Evolutionary conservation across 176 grass and related monocot genomes (phyloP), one percentile per base, ranked within the genome.

Genomic region (Eragrostis curvula): DNA sequence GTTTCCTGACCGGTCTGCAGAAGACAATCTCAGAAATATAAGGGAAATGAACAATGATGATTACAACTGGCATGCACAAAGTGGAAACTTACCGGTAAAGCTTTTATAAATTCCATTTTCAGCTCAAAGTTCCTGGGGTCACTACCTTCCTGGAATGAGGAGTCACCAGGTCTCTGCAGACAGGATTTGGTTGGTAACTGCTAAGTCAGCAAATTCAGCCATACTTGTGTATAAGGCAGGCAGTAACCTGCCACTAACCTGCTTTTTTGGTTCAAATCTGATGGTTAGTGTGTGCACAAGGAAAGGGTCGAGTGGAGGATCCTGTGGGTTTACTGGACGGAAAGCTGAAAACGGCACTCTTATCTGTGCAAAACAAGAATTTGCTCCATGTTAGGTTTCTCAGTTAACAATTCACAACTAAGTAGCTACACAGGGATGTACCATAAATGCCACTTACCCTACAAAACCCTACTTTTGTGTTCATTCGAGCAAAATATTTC

Each of bases 271-370:
- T 88, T 98, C 96, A 62, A 98, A 98, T 29, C 96, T 89, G 60
- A 98, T 95, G 29, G 96, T 93, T 73, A 98, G 83, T 79, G 96
- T 98, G 90, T 98, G 96, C 68, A 93, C 92, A 87, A 98, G 96
- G 86, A 98, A 98, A 58, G 93, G 96, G 45, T 98, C 96, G 14
- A 98, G 76, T 69, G 93, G 87, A 64, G 92, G 96, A 88, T 98
- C 92, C 72, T 95, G 86, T 60, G 90, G 96, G 58, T 98, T 91
- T 71, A 95, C 86, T 46, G 93, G 93, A 12, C 90, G 82, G 70
- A 98, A 98, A 93, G 93, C 88, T 49, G 90, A 98, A 89, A 98
- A 98, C 6, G 93, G 96, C 49, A 93, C 82, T 86, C 96, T 89
- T 27, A 97, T 85, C 95, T 97, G 88, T 56, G 88, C 69, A 81